A percentile compares a stretch with the other conserved stretches of the same genome.
These are phyloP conservation scores for Kodamaea sagamina DNA, from an alignment of 805 yeast genomes.

Conservation along the genomic window DNA sequence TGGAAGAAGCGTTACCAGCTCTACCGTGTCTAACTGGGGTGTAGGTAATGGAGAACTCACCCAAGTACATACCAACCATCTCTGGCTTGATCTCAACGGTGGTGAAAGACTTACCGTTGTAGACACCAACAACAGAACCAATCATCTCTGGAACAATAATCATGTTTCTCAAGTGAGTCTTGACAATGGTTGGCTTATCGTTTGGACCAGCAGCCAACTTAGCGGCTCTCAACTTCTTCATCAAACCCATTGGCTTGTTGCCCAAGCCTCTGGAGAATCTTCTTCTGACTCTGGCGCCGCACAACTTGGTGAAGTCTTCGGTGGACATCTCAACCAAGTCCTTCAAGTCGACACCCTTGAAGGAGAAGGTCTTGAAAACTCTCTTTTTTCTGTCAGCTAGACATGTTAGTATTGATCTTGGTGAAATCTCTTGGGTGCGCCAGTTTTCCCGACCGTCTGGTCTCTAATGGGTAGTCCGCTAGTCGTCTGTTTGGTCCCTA, in stretches of 20 bases:
- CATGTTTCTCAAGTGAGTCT: constrained; percentile 99
- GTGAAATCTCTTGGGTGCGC: too few relatives aligned
- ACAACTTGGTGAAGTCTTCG: constrained; percentile 95
- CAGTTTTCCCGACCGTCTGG: too few relatives aligned
- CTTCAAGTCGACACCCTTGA: constrained; percentile 97
- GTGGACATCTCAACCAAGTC: constrained; percentile 90
- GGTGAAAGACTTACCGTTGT: constrained; percentile 99
- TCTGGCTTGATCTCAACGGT: constrained; percentile 98
- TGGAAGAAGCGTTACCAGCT: constrained; percentile 82
- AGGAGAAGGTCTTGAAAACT: constrained; percentile 93
- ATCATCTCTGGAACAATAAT: constrained; percentile 98
- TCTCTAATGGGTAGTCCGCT: not conserved
- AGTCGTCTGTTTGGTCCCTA: constrained; percentile 7
- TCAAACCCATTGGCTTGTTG: constrained; percentile 91
- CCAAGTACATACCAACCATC: constrained; percentile 99
- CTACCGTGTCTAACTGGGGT: constrained; percentile 99
- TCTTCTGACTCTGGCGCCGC: constrained; percentile 99
- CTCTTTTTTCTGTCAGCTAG: constrained; percentile 76
- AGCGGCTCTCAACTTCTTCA: constrained; percentile 97
- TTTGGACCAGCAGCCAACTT: constrained; percentile 84
- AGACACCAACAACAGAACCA: constrained; percentile 97
- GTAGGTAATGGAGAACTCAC: constrained; percentile 99
- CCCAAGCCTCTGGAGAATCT: constrained; percentile 98
- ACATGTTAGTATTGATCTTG: constrained; percentile 21
- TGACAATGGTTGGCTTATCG: constrained; percentile 97